A percentile compares a stretch with the other conserved stretches of the same genome.
These are phyloP conservation scores for Begonia masoniana DNA, from an alignment of 306 rosid species.

Conservation along the genomic window DNA sequence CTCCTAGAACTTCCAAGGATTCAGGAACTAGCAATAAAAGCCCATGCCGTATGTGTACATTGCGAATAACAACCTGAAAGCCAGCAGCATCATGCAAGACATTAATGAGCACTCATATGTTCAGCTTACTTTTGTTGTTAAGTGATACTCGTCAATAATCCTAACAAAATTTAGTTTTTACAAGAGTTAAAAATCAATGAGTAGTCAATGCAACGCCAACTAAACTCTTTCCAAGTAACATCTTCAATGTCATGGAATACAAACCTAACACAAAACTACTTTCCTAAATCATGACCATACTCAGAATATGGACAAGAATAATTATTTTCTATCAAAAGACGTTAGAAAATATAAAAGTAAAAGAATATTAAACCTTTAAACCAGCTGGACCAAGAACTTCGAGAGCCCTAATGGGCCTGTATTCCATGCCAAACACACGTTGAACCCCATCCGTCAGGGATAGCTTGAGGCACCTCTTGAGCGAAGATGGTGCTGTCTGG, in stretches of 20 bases:
- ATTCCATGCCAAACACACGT: constrained; percentile 79
- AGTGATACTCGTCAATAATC: no score
- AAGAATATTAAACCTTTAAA: constrained; percentile 43
- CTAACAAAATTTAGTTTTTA: no score
- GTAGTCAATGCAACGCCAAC: no score
- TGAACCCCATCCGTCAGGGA: constrained; percentile 88
- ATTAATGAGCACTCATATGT: no score
- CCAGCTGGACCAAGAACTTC: constrained; percentile 75
- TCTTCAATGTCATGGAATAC: no score
- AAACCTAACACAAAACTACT: no score
- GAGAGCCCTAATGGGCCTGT: constrained; percentile 71
- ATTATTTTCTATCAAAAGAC: neutral
- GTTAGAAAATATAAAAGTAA: neutral
- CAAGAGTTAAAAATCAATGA: no score
- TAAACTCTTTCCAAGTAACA: no score
- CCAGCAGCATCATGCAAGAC: neutral
- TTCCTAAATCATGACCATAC: no score
- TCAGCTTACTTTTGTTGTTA: no score
- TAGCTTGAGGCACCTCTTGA: constrained; percentile 73
- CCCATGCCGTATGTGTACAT: constrained; percentile 68
- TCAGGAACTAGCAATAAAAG: constrained; percentile 87
- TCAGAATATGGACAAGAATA: no score
- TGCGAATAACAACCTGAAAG: constrained; percentile 58
- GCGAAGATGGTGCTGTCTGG: constrained; percentile 44
- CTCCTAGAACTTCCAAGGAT: constrained; percentile 62